These are phyloP conservation scores for Thymus quinquecostatus DNA, from an alignment of 257 asterid genomes.

Conservation along the genomic window DNA sequence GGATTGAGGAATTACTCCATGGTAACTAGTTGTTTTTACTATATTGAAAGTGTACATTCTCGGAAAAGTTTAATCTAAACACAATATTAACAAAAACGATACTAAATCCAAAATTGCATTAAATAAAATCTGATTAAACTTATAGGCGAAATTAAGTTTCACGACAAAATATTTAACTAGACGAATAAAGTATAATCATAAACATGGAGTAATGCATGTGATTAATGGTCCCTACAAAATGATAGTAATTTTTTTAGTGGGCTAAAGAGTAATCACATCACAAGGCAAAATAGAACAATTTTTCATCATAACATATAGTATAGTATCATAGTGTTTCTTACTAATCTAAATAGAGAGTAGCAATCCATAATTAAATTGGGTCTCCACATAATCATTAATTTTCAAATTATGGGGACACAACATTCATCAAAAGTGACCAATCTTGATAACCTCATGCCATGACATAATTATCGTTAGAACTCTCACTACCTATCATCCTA, in stretches of 20 bases:
- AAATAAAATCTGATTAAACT: neutral
- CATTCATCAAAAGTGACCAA: constrained; percentile 17
- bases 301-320: constrained; percentile 3
- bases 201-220: constrained; percentile 32
- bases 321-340: neutral
- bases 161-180: neutral
- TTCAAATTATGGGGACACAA: constrained; percentile 17
- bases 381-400: neutral
- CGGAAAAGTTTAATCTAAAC: neutral
- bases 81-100: neutral
- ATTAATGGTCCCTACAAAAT: constrained; percentile 33
- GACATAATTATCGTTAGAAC: constrained; percentile 12
- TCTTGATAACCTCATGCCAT: neutral
- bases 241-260: neutral
- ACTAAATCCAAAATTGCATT: neutral
- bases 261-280: constrained; percentile 20
- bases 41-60: neutral
- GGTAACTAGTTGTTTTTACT: no score
- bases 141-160: neutral
- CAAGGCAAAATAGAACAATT: neutral
- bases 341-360: constrained; percentile 17
- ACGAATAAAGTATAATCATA: constrained; percentile 8
- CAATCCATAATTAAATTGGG: neutral
- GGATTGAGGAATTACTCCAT: no score
- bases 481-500: constrained; percentile 1